Evolutionary conservation across 176 grass and related monocot genomes (phyloP), one percentile per base, ranked within the genome.

Genomic region (Oryza punctata): DNA sequence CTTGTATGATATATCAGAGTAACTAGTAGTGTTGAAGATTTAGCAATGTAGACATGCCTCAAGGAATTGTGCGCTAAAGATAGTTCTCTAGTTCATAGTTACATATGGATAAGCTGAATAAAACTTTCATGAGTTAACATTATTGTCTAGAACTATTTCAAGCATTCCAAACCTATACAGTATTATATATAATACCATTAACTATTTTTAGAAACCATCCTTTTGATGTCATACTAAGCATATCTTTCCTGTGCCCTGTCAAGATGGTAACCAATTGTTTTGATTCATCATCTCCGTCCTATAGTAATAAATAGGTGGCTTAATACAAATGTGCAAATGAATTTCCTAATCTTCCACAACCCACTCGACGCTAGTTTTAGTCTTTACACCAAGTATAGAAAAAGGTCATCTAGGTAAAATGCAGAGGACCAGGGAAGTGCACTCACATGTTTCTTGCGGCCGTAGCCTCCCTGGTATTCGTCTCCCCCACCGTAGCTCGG

Each of bases 401-500:
- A 65, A 10, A n/a, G 27, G 29, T 24, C 9, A 54, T 37, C 10
- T 61, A n/a, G 57, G 21, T 61, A 24, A 46, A 76, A 69, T 14
- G 23, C 26, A 35, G 14, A 47, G 26, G 0, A 69, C 33, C 23
- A 65, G 9, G 19, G 59, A 37, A 16, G 46, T 12, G 49, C 64
- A 70, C 89, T 91, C 72, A 89, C 92, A 65, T 84, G 64, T 50
- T 94, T 94, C 83, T 91, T 88, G 83, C 83, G 86, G 66, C 86
- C 89, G 10, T 91, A 91, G 65, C 75, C 79, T 46, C 73, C 89
- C 61, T 81, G 49, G 12, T 69, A 52, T 30, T 79, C 86, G 4
- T 89, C 89, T 14, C 68, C 73, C 0, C 64, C 78, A 6, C 81
- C 87, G 35, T 87, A 89, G 65, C 86, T 84, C 0, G 92, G 86